phyloP scores from a whole-genome alignment of 2,329 filamentous ascomycete species.

The Calonectria hawksworthii region DNA sequence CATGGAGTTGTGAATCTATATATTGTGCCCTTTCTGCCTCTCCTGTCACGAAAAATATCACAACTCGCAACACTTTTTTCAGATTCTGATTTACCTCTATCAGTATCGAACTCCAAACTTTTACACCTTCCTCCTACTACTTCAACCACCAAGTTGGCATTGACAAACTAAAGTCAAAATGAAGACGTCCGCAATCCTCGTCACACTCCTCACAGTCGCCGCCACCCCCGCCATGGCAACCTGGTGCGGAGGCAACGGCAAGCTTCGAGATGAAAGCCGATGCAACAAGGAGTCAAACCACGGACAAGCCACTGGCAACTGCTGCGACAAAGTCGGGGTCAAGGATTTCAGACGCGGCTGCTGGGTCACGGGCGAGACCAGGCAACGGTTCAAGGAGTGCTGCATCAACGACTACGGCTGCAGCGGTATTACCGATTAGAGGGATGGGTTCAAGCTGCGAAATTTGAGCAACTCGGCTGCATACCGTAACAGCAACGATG shows the following conservation, averaged over 20 bases:
- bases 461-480: neutral
- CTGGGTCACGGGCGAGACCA: neutral
- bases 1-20: neutral
- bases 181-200: neutral
- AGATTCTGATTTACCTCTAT: neutral
- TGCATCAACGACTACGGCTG: neutral
- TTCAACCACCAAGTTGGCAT: no score
- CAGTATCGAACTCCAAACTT: no score
- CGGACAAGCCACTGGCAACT: neutral
- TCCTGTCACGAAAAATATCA: neutral
- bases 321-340: neutral
- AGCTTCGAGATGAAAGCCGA: neutral
- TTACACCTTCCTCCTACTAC: no score
- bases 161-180: neutral
- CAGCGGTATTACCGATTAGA: neutral
- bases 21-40: neutral
- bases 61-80: neutral
- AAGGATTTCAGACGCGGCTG: constrained; percentile 1
- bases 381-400: neutral
- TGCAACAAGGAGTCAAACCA: neutral
- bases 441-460: neutral
- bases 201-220: neutral
- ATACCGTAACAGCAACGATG: neutral
- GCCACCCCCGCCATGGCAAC: neutral
- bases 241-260: neutral